Evolutionary conservation across 2,329 filamentous ascomycete genomes (phyloP), one percentile per base, ranked within the genome.

Genomic region (Zymoseptoria crescenta): DNA sequence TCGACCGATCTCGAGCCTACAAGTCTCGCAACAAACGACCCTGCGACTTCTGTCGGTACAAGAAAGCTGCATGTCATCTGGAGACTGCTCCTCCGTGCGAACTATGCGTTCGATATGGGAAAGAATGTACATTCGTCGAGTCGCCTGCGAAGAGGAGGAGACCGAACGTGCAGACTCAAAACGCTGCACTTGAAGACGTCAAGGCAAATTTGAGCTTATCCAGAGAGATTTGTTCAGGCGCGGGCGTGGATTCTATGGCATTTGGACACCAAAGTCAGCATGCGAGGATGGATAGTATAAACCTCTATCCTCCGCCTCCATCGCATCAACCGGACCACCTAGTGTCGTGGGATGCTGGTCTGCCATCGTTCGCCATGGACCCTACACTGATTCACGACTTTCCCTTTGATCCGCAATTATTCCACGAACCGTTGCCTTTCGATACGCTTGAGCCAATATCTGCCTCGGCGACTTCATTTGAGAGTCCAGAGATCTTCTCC

Each of bases 1-100:
- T 64, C 52, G 70, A 72, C 55, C 65, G 70, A 57, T 68, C 70
- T 48, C 61, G 70, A 59, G 70, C 69, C 41, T 73, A 73, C 68
- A 73, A 73, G 65, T 72, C 69, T 55, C 67, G 71, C 20, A 72
- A 72, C 59, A 72, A 72, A 64, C 69, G 77, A 48, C 76, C 77
- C 4, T 79, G 77, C 66, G 76, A 79, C 63, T 78, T 78, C 64
- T 79, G 76, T 19, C 72, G 76, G 9, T 75, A 74, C 19, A 73
- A 77, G 58, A 76, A 78, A 63, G 74, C 76, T 1, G 76, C 76
- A 8, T 79, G 76, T 62, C 75, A 76, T 58, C 74, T 78, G 50
- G 75, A 77, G 24, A 65, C 61, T 8, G 62, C 69, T 13, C 76
- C 76, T 16, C 76, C 77, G 5, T 79, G 77, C 60, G 73, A 75